Base-by-base conservation (phyloP, 768 basidiomycete species). In the Ramaria sp. region DNA sequence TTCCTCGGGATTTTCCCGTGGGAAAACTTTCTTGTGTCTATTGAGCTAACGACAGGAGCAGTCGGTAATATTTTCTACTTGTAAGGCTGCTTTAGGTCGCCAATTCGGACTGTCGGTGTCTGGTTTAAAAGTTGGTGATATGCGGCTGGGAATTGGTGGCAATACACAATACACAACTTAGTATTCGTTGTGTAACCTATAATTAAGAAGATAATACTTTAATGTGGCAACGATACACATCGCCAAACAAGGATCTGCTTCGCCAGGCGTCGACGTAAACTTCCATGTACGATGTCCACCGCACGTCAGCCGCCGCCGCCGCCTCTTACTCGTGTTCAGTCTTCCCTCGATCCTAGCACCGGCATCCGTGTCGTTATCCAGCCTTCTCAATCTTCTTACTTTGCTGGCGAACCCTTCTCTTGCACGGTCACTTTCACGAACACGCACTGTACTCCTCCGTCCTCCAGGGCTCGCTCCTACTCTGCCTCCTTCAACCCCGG, bases 361-460 rank as follows among this genome's bases (percentile, higher is more conserved):
- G 73, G 74, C 41, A 74, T 89, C 4, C 81, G 83, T 36, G 81
- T 89, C 37, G 76, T 79, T 25, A 83, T 88, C 20, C 77, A 78
- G 0, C 94, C 94, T 1, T 75, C 86, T 0, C 86, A 92, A 58
- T 85, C 89, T 0, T 88, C 91, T 0, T 97, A 86, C 69, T 97
- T 94, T 66, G 90, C 94, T 0, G 94, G 94, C 55, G 94, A 97
- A 67, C 72, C 78, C 0, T 90, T 95, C 68, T 73, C 82, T 2
- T 89, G 88, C 12, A 85, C 81, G 3, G 82, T 97, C 60, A 85
- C 87, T 0, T 91, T 96, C 67, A 84, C 86, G 48, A 96, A 95
- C 65, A 83, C 82, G 3, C 80, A 80, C 25, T 73, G 81, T 0
- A 71, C 72, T 22, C 62, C 68, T 25, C 70, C 67, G 12, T 70